These are phyloP conservation scores for Dentipellis sp. DNA, from an alignment of 768 basidiomycete genomes.

Conservation along the genomic window DNA sequence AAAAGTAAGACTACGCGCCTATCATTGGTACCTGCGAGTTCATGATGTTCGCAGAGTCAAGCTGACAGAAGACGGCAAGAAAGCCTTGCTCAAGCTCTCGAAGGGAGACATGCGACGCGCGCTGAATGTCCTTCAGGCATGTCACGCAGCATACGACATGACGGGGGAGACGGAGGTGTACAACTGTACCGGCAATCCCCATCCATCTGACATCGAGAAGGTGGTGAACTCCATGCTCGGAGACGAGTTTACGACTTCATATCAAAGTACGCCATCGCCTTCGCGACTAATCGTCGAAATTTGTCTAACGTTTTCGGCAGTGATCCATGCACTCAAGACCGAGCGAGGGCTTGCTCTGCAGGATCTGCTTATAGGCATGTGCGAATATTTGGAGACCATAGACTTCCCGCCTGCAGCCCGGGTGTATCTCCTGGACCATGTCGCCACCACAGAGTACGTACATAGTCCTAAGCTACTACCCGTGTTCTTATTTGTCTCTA, in stretches of 20 bases:
- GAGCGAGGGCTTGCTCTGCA: conserved; percentile 93
- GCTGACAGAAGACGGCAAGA: conserved; percentile 76
- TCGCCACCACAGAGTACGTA: conserved; percentile 92
- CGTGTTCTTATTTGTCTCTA: not conserved
- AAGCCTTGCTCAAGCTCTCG: conserved; percentile 87
- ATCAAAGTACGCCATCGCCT: conserved; percentile 48
- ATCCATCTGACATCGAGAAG: conserved; percentile 88
- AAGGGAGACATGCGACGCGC: conserved; percentile 97
- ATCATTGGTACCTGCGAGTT: not conserved
- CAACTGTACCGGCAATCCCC: conserved; percentile 94
- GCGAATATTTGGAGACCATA: conserved; percentile 81
- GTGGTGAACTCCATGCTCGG: conserved; percentile 94
- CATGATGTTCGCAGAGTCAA: conserved; percentile 51
- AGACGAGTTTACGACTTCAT: conserved; percentile 90
- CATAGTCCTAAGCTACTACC: not conserved
- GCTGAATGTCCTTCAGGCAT: conserved; percentile 93
- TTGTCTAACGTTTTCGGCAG: conserved; percentile 30
- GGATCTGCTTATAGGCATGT: conserved; percentile 86
- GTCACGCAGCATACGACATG: conserved; percentile 90
- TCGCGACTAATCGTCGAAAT: not conserved
- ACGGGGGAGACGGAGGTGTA: conserved; percentile 90
- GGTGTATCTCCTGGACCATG: conserved; percentile 83
- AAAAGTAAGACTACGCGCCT: conserved; percentile 49
- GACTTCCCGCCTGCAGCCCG: conserved; percentile 82
- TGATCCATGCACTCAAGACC: conserved; percentile 78